phyloP scores from a whole-genome alignment of 2,329 filamentous ascomycete species.

The Hortaea werneckii region DNA sequence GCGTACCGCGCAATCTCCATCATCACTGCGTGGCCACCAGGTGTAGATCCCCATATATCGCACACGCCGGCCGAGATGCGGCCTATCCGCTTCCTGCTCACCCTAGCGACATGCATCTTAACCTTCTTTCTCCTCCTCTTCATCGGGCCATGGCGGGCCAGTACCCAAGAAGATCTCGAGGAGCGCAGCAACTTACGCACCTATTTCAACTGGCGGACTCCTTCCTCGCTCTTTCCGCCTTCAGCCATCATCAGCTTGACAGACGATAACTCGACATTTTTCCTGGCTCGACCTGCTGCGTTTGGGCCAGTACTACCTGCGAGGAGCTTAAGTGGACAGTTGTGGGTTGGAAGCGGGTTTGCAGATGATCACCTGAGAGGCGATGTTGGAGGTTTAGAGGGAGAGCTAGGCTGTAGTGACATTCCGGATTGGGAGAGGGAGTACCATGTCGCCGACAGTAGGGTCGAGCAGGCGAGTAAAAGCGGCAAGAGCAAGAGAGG shows the following conservation, averaged over 20 bases:
- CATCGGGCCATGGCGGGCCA: constrained; percentile 21
- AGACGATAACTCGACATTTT: constrained; percentile 96
- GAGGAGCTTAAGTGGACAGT: constrained; percentile 71
- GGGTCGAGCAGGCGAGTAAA: constrained; percentile 24
- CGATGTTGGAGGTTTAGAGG: constrained; percentile 48
- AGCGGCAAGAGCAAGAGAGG: constrained; percentile 12
- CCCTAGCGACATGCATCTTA: constrained; percentile 33
- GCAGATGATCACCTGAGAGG: constrained; percentile 63
- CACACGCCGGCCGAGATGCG: constrained; percentile 22
- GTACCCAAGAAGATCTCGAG: constrained; percentile 12
- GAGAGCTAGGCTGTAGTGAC: constrained; percentile 91
- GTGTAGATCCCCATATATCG: no score
- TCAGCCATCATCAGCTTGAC: constrained; percentile 93
- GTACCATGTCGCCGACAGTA: constrained; percentile 27
- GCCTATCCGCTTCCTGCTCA: constrained; percentile 32
- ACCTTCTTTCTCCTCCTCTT: constrained; percentile 36
- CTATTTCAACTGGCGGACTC: constrained; percentile 41
- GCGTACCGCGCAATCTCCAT: neutral
- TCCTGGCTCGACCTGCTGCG: constrained; percentile 82
- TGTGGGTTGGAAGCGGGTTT: constrained; percentile 92
- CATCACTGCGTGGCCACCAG: neutral
- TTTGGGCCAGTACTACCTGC: constrained; percentile 74
- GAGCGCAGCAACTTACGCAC: constrained; percentile 28
- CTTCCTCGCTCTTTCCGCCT: constrained; percentile 84
- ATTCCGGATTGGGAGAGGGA: constrained; percentile 75